Conservation (phyloP, 495 filamentous ascomycete species). For the Penicillium dipodomyicola region DNA sequence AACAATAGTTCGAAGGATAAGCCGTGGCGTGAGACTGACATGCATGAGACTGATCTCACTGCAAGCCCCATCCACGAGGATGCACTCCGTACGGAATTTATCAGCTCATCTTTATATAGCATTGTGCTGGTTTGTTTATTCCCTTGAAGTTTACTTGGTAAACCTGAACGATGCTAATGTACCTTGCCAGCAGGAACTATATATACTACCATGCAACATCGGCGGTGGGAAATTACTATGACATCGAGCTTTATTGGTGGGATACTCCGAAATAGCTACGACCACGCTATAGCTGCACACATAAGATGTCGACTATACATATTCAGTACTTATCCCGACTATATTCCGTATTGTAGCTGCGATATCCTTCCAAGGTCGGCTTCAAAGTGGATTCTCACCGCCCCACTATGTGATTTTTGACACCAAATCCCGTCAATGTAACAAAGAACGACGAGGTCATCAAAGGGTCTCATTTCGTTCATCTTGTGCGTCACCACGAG, state of each 20-base stretch:
- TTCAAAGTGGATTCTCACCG: conserved; percentile 8
- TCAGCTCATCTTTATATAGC: not conserved
- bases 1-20: conserved; percentile 3
- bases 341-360: too few species aligned
- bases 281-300: not conserved
- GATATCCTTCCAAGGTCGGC: not conserved
- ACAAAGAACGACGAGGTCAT: not conserved
- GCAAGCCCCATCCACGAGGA: not conserved
- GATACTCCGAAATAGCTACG: not conserved
- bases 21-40: not conserved
- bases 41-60: not conserved
- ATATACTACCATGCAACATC: not conserved
- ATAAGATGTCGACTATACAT: not conserved
- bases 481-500: not conserved
- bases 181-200: not conserved
- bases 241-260: not conserved
- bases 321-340: not conserved
- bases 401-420: conserved; percentile 8
- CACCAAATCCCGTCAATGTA: not conserved
- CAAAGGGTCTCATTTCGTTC: not conserved
- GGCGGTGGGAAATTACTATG: not conserved
- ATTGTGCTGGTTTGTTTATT: not conserved
- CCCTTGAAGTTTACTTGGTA: not conserved
- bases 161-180: not conserved
- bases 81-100: not conserved